Evolutionary conservation across 129 eudicot genomes (phyloP).

Genomic region (Centella asiatica): DNA sequence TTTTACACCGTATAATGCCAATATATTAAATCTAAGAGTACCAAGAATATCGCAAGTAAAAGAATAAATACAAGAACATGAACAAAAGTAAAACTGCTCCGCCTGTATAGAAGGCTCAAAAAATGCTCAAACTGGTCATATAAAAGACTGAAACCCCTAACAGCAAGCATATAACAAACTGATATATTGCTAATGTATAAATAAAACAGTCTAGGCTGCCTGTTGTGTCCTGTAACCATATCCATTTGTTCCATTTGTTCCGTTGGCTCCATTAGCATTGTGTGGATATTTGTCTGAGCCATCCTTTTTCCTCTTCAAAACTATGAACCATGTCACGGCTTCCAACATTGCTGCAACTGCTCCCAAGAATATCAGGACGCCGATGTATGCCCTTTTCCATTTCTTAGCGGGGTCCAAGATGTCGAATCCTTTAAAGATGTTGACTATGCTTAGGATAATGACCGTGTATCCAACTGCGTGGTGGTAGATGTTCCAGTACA

Average conservation of each 20-base stretch:
- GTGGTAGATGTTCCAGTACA: conserved; percentile 93
- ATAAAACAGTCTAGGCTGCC: conserved; percentile 10
- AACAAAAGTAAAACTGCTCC: conserved; percentile 3
- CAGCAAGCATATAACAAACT: not conserved
- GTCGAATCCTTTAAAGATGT: conserved; percentile 70
- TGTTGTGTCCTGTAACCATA: conserved; percentile 24
- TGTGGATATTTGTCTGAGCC: conserved; percentile 29
- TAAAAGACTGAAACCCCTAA: not conserved
- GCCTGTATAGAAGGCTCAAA: conserved; percentile 1
- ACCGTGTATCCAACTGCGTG: conserved; percentile 54
- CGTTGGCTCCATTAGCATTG: conserved; percentile 24
- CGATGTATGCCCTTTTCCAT: conserved; percentile 75
- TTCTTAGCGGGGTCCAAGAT: conserved; percentile 67
- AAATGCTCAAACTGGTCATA: not conserved
- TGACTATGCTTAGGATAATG: conserved; percentile 53
- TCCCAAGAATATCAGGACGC: conserved; percentile 45
- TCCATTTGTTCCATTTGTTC: conserved; percentile 24
- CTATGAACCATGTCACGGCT: conserved; percentile 64
- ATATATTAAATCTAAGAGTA: not conserved
- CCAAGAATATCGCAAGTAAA: not conserved
- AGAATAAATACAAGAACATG: not conserved
- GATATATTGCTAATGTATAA: conserved; percentile 8
- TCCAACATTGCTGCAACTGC: conserved; percentile 40
- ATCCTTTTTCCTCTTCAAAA: conserved; percentile 51
- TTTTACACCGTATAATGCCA: conserved; percentile 3